phyloP scores from a whole-genome alignment of 495 filamentous ascomycete genomes.

The Penicillium coprophilum region DNA sequence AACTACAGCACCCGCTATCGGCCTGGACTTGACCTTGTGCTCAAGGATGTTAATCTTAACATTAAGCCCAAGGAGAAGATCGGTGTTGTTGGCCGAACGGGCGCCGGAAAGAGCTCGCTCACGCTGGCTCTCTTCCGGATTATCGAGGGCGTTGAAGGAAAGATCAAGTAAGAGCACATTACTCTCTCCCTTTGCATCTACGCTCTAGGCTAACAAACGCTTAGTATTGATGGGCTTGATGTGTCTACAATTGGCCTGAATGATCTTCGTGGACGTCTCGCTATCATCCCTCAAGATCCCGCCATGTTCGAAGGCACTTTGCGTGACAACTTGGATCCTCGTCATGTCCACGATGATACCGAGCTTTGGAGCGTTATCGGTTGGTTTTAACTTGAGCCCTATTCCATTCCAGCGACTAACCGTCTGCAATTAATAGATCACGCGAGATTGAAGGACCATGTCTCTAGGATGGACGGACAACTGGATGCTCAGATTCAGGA shows the following conservation, averaged over 20 bases:
- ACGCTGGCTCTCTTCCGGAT: conserved; percentile 94
- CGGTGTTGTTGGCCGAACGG: conserved; percentile 93
- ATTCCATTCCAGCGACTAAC: conserved; percentile 19
- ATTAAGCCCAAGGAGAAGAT: conserved; percentile 98
- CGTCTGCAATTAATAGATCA: conserved; percentile 60
- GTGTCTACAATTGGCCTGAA: conserved; percentile 86
- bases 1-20: conserved; percentile 95
- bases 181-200: background rate
- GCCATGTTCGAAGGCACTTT: conserved; percentile 96
- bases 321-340: conserved; percentile 94
- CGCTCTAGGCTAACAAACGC: conserved; percentile 20
- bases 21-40: conserved; percentile 80
- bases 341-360: conserved; percentile 92
- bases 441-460: conserved; percentile 88
- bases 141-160: conserved; percentile 79
- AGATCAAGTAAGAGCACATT: conserved; percentile 55
- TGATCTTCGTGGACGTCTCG: conserved; percentile 84
- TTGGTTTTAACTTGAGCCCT: conserved; percentile 48
- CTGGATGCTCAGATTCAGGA: conserved; percentile 90
- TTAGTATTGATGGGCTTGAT: conserved; percentile 79
- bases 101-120: conserved; percentile 94
- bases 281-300: conserved; percentile 98
- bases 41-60: conserved; percentile 86
- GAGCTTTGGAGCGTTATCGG: conserved; percentile 96
- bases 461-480: conserved; percentile 81